Evolutionary conservation across 208 protist species (phyloP), one percentile per base, ranked within the genome.

Genomic region (Crithidia expoeki): DNA sequence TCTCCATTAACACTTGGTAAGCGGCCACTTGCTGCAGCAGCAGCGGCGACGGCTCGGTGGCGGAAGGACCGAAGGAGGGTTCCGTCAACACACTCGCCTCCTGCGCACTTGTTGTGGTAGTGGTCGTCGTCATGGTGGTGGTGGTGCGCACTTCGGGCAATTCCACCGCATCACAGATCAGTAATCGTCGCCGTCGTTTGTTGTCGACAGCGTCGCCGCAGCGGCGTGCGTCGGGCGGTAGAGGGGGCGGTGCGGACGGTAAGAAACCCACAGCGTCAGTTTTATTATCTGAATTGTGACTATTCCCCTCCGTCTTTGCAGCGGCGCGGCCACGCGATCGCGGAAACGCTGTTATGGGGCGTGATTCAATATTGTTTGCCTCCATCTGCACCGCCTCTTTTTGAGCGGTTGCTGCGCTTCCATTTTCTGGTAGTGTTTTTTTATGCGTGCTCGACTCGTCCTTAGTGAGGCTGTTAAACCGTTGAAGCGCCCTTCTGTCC

Each of bases 21-120:
- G 34, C 16, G n/a, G 34, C 34, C n/a, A 33, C 36, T 38, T 61
- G 33, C 38, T 61, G 36, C 56, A 46, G 27, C 33, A 40, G 55
- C 55, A 60, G 34, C 17, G 30, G 55, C n/a, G 55, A 60, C 9
- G 56, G 36, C 56, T 47, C 56, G 10, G 30, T 38, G 38, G 3
- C 19, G 21, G 23, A 49, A 4, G 34, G 9, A 38, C 10, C 56
- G 1, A 49, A 32, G 0, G 56, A 49, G 2, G 56, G 23, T 23
- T 61, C 23, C 11, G 38, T 46, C 6, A 30, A 16, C 36, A 49
- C 36, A 19, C 38, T 61, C 10, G 23, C 7, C 23, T 46, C 56
- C 34, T 14, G 40, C 23, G 36, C 11, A 10, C 28, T 40, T 12
- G 36, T 14, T 5, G 36, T 40, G 36, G 36, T 12, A 40, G 36